Evolutionary conservation across 2,329 filamentous ascomycete genomes (phyloP), one percentile per base, ranked within the genome.

Genomic region (Xylariomycetidae sp.): DNA sequence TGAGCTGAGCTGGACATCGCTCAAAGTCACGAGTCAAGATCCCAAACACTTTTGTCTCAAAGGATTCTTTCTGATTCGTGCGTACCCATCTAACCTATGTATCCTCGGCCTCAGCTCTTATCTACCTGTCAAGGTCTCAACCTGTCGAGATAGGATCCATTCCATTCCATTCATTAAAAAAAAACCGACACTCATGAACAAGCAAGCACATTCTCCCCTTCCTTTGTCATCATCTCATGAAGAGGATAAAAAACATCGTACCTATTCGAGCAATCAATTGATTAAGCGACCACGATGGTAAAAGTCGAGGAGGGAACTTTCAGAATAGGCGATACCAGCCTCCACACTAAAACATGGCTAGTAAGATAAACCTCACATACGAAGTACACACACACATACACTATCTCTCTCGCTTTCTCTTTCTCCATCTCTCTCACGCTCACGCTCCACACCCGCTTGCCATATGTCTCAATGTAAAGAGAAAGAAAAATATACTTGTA

Each of bases 301-400:
- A 44, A 55, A 19, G 59, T 63, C 39, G 54, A 56, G n/a, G 74
- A 79, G 48, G 70, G 72, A 32, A 66, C 62, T 6, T 72, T 77
- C 40, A 51, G 64, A 18, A 48, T 69, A 22, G 66, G 61, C 26
- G 63, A 61, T 35, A 52, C 54, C 29, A 66, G 55, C 52, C 65
- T 78, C 16, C 74, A 73, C 58, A 70, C 69, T 39, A 78, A 76
- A 56, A 73, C 72, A 12, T 78, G 72, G 72, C 67, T 71, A 46
- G 74, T 79, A n/a, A n/a, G n/a, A n/a, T n/a, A n/a, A n/a, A n/a
- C n/a, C n/a, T n/a, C n/a, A n/a, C n/a, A n/a, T n/a, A n/a, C n/a
- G n/a, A n/a, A n/a, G n/a, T n/a, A n/a, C n/a, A n/a, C n/a, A n/a
- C n/a, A n/a, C n/a, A n/a, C n/a, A n/a, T n/a, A n/a, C n/a, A n/a